Base-by-base conservation (phyloP, 2,329 filamentous ascomycete genomes). In the Stagonosporopsis rhizophila region DNA sequence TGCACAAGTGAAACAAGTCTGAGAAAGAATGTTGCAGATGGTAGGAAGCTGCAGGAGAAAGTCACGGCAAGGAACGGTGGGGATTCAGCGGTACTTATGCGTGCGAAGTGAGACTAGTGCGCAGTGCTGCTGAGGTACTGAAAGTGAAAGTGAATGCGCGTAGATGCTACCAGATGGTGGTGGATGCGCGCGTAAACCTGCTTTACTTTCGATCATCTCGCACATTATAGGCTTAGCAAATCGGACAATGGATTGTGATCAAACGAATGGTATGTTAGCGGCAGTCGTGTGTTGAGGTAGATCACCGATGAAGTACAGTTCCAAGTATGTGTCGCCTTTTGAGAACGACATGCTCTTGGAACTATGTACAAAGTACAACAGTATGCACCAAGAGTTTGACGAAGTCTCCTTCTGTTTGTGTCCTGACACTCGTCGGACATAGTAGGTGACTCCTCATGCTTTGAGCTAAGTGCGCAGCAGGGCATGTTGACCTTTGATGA, bases 131-230 rank as follows among this genome's bases (percentile, higher is more conserved):
- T 42, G 52, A 38, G 25, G 40, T 28, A 6, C n/a, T 19, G 44
- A 44, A 40, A 46, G 57, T 65, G 57, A 60, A 60, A 45, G 62
- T 60, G 59, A 62, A 49, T 54, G 51, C 28, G 23, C 22, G 32
- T 23, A 12, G 28, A 57, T 62, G 52, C 38, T 38, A 27, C 19
- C 11, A n/a, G 32, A 54, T 56, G 44, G 35, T 37, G 22, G 38
- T 22, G 11, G 25, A 60, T 54, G 51, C 37, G 30, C 11, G 23
- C 28, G n/a, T 3, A 19, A 39, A 25, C 15, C 30, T 37, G 40
- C 46, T 62, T 58, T 32, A 63, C 58, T 12, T 47, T 11, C 28
- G n/a, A n/a, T n/a, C n/a, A n/a, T 23, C 15, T 45, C 25, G 4
- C 14, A 14, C n/a, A 7, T 28, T n/a, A 23, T 40, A 15, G 11